phyloP scores from a whole-genome alignment of 305 asterid genomes.

The Fraxinus platypoda region DNA sequence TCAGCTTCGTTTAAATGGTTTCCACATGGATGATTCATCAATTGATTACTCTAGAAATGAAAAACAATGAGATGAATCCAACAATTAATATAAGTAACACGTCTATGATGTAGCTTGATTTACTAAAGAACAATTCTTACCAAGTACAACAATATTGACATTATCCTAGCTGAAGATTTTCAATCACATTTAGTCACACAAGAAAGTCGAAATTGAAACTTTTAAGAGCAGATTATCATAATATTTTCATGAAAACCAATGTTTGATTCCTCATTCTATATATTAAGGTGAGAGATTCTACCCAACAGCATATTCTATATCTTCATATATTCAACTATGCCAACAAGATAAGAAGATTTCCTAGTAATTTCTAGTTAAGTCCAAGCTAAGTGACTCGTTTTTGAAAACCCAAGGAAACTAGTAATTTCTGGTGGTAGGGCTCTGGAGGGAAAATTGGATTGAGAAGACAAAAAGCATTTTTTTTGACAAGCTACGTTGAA shows the following conservation, averaged over 20 bases:
- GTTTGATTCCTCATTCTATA: background rate
- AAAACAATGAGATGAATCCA: conserved; percentile 4
- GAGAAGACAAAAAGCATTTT: background rate
- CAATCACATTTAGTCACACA: background rate
- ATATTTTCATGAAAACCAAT: background rate
- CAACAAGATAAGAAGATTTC: background rate
- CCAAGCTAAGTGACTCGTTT: background rate
- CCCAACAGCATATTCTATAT: background rate
- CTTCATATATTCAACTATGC: background rate
- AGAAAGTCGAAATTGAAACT: background rate
- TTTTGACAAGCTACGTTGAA: background rate
- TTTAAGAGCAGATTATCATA: background rate
- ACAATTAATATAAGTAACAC: background rate
- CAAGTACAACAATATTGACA: background rate
- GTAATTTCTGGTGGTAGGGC: background rate
- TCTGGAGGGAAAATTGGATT: background rate
- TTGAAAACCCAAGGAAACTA: conserved; percentile 1
- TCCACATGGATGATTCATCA: conserved; percentile 16
- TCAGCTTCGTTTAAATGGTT: conserved; percentile 29
- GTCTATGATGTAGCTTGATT: background rate
- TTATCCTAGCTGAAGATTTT: background rate
- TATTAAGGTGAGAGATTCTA: background rate
- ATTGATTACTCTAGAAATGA: conserved; percentile 45
- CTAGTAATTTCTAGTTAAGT: background rate
- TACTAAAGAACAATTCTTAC: background rate